phyloP scores from a whole-genome alignment of 805 yeast species.

The Metschnikowia corniflorae region DNA sequence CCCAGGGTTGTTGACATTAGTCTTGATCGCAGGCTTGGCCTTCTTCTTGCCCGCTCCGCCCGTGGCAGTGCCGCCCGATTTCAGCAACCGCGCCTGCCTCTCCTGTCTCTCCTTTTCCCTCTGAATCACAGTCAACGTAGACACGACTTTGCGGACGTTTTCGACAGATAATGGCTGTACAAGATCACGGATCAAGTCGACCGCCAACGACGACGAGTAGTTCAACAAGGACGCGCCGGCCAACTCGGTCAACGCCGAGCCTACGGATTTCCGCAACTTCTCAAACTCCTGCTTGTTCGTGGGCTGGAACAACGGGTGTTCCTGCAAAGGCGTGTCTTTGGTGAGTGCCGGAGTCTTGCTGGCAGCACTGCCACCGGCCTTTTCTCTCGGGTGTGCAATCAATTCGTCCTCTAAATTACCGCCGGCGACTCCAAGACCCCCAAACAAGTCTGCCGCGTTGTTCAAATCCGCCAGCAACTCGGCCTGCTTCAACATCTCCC shows the following conservation, averaged over 20 bases:
- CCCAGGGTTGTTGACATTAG: constrained; percentile 43
- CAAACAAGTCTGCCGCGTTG: constrained; percentile 90
- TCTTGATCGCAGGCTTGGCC: constrained; percentile 74
- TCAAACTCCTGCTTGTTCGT: constrained; percentile 72
- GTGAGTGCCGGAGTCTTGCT: constrained; percentile 34
- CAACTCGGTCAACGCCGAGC: constrained; percentile 56
- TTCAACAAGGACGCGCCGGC: constrained; percentile 60
- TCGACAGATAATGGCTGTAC: constrained; percentile 79
- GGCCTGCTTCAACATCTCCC: constrained; percentile 70
- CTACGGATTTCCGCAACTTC: constrained; percentile 68
- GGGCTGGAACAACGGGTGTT: constrained; percentile 82
- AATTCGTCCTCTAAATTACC: constrained; percentile 32
- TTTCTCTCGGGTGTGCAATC: constrained; percentile 52
- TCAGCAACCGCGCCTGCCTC: constrained; percentile 79
- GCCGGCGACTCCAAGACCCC: constrained; percentile 56
- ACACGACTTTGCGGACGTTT: constrained; percentile 76
- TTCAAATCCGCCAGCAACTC: constrained; percentile 83
- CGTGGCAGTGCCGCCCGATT: constrained; percentile 79
- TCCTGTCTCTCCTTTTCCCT: constrained; percentile 88
- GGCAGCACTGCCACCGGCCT: constrained; percentile 35
- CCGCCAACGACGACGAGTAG: constrained; percentile 72
- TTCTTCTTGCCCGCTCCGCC: constrained; percentile 96
- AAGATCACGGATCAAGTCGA: constrained; percentile 82
- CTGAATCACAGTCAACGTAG: constrained; percentile 75
- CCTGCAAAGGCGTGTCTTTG: constrained; percentile 58